phyloP scores from a whole-genome alignment of 1,284 basidiomycete species.

The Ustilago sp. region DNA sequence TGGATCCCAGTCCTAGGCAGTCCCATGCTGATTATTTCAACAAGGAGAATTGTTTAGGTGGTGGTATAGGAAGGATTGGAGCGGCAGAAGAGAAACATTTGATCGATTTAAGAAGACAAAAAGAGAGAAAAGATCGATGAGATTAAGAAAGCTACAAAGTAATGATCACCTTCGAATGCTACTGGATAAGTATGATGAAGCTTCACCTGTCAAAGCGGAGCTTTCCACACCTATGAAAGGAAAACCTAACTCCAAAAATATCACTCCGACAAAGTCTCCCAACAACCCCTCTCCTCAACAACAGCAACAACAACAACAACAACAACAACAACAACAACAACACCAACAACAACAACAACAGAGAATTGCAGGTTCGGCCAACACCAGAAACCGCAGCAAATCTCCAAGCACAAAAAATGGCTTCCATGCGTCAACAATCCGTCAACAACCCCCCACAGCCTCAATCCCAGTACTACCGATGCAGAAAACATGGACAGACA shows the following conservation, averaged over 20 bases:
- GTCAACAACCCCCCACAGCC: slow-evolving; percentile 25
- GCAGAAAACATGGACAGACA: slow-evolving; percentile 68
- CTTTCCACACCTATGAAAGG: slow-evolving; percentile 29
- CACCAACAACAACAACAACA: too few relatives aligned
- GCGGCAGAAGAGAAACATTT: slow-evolving; percentile 87
- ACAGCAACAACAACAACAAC: slow-evolving; percentile 1
- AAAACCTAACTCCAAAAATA: slow-evolving; percentile 15
- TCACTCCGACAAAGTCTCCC: slow-evolving; percentile 23
- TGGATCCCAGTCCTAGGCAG: slow-evolving; percentile 47
- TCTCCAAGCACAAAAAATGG: slow-evolving; percentile 47
- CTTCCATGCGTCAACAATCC: slow-evolving; percentile 43
- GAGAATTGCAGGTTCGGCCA: slow-evolving; percentile 3
- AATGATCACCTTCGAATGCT: slow-evolving; percentile 89
- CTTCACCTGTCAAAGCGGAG: slow-evolving; percentile 52
- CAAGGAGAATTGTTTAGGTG: slow-evolving; percentile 84
- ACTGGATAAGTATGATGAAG: slow-evolving; percentile 88
- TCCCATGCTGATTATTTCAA: slow-evolving; percentile 75
- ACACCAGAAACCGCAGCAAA: slow-evolving; percentile 34
- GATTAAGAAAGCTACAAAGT: slow-evolving; percentile 97
- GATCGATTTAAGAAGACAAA: slow-evolving; percentile 79
- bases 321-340: too few relatives aligned
- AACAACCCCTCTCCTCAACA: slow-evolving; percentile 16
- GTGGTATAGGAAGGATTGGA: slow-evolving; percentile 86
- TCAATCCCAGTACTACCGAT: slow-evolving; percentile 13
- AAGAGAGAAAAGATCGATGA: slow-evolving; percentile 91